These are phyloP conservation scores for Kwoniella sp. DNA, from an alignment of 768 basidiomycete species.

Conservation along the genomic window DNA sequence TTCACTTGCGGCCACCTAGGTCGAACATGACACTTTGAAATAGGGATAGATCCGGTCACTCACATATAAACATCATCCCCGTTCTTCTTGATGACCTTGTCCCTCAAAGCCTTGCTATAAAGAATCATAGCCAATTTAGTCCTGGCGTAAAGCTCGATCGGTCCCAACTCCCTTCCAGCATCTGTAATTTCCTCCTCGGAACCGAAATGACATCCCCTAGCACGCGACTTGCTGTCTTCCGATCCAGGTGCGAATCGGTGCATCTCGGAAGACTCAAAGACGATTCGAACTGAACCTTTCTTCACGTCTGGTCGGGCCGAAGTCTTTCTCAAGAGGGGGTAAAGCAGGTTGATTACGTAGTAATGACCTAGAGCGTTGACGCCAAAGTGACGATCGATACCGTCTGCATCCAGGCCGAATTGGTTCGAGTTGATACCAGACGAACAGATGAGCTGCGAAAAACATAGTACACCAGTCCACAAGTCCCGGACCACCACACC, in stretches of 20 bases:
- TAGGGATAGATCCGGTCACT: too few species aligned
- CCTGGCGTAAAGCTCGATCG: constrained; percentile 57
- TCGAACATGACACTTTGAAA: too few species aligned
- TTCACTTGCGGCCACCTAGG: too few species aligned
- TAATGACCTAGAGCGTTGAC: constrained; percentile 58
- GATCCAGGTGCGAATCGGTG: constrained; percentile 56
- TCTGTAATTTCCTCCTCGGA: constrained; percentile 58
- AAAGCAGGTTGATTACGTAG: constrained; percentile 59
- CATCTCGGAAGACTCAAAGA: constrained; percentile 58
- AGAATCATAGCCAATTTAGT: constrained; percentile 59
- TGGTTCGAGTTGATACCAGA: constrained; percentile 51
- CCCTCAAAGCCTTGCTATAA: constrained; percentile 53
- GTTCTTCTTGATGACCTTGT: constrained; percentile 54
- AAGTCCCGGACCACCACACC: too few species aligned
- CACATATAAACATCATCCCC: constrained; percentile 49
- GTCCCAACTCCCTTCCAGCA: constrained; percentile 45
- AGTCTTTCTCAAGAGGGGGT: constrained; percentile 57
- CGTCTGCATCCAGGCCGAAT: constrained; percentile 40
- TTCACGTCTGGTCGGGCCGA: constrained; percentile 41
- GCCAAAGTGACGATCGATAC: constrained; percentile 47
- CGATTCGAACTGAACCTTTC: constrained; percentile 56
- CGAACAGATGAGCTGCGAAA: constrained; percentile 41
- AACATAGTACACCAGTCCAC: background rate
- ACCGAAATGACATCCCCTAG: constrained; percentile 51
- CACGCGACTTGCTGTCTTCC: constrained; percentile 22